Base-by-base conservation (phyloP, 2,329 filamentous ascomycete genomes). In the Penicillium brevicompactum region DNA sequence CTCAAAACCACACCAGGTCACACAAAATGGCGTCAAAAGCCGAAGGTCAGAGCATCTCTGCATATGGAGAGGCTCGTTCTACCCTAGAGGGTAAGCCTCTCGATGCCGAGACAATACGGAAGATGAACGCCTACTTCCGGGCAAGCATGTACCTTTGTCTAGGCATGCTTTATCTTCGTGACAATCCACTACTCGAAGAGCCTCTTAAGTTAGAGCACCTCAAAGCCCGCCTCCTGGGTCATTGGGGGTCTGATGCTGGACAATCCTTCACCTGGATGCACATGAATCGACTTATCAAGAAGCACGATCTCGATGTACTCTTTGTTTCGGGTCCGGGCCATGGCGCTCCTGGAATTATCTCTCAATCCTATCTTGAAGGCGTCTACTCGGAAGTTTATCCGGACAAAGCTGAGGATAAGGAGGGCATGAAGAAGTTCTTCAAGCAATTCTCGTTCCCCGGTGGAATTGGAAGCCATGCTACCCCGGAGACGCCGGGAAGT, bases 371-470 rank as follows among this genome's bases (percentile, higher is more conserved):
- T 66, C 82, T 92, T 13, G 89, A 92, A 68, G 89, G 89, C 31
- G 85, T 87, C 41, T 92, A 92, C 74, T 86, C 86, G 1, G 88
- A 92, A 67, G 85, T 91, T 22, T 92, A 91, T 64, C 88, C 88
- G 2, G 84, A 89, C 55, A 90, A 88, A 76, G 83, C 85, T 2
- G 83, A 89, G 63, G 84, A 89, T 67, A 74, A 81, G 38, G 82
- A 87, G 55, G 89, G 89, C 24, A 77, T 92, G 80, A 84, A 86
- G 64, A 83, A 81, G 57, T 91, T 92, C 80, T 91, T 92, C 83
- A 91, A 91, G 76, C 84, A 88, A 61, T 92, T 92, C 76, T 91
- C 88, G 1, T 92, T 92, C 74, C 89, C 89, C 0, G 89, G 89
- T 16, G 89, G 89, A 51, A 87, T 91, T 65, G 88, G 88, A 51